phyloP scores from a whole-genome alignment of 768 basidiomycete genomes.

The Termitomyces eurrhizus region DNA sequence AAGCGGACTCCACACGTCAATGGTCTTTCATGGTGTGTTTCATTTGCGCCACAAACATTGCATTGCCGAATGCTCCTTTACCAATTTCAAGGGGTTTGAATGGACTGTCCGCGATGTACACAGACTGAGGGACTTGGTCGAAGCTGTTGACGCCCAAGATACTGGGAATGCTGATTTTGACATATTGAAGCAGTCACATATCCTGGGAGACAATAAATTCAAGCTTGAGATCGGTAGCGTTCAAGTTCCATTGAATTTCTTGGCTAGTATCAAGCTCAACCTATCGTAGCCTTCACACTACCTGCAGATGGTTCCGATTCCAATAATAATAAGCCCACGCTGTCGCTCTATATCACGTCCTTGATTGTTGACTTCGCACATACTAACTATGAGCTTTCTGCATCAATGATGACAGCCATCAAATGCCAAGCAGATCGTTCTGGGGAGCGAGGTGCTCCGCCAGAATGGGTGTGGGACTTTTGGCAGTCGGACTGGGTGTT shows the following conservation, averaged over 20 bases:
- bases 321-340: slow-evolving; percentile 30
- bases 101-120: slow-evolving; percentile 61
- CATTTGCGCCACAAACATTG: neutral
- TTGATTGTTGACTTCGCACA: slow-evolving; percentile 59
- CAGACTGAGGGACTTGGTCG: slow-evolving; percentile 55
- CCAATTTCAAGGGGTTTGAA: slow-evolving; percentile 56
- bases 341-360: slow-evolving; percentile 66
- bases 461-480: slow-evolving; percentile 72
- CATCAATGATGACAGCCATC: slow-evolving; percentile 71
- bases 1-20: slow-evolving; percentile 51
- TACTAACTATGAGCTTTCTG: slow-evolving; percentile 52
- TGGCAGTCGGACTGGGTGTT: slow-evolving; percentile 74
- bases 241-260: neutral
- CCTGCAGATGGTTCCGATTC: slow-evolving; percentile 20
- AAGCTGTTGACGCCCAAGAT: slow-evolving; percentile 31
- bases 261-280: neutral
- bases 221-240: slow-evolving; percentile 66
- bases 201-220: slow-evolving; percentile 65
- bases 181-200: slow-evolving; percentile 59
- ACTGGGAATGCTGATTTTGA: slow-evolving; percentile 48
- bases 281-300: slow-evolving; percentile 18
- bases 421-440: slow-evolving; percentile 57
- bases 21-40: slow-evolving; percentile 59
- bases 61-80: slow-evolving; percentile 1
- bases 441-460: slow-evolving; percentile 59